Conservation (phyloP, 495 filamentous ascomycete species). For the Neurospora sp. region DNA sequence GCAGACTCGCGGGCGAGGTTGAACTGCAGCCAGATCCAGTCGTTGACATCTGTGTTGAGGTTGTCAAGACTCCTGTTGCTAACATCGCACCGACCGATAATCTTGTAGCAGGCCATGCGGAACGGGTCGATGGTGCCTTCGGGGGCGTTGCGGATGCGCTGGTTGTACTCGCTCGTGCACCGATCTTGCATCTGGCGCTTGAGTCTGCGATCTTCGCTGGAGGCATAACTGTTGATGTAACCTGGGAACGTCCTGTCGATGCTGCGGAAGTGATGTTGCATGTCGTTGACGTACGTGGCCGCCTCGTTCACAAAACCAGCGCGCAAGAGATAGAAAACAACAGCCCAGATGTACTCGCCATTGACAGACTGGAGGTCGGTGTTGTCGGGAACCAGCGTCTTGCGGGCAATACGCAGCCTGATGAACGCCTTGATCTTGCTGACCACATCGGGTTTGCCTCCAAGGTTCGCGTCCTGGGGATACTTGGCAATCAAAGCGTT, state of each 20-base stretch:
- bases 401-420: slow-evolving; percentile 60
- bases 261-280: slow-evolving; percentile 68
- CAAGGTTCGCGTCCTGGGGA: slow-evolving; percentile 79
- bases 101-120: slow-evolving; percentile 94
- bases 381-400: slow-evolving; percentile 70
- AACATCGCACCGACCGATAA: slow-evolving; percentile 90
- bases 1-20: slow-evolving; percentile 81
- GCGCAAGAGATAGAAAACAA: slow-evolving; percentile 87
- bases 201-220: slow-evolving; percentile 61
- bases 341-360: slow-evolving; percentile 84
- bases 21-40: slow-evolving; percentile 97
- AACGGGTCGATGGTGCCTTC: slow-evolving; percentile 89
- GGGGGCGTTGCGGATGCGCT: slow-evolving; percentile 69
- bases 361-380: slow-evolving; percentile 60
- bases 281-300: slow-evolving; percentile 70
- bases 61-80: slow-evolving; percentile 67
- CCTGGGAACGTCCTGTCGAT: slow-evolving; percentile 82
- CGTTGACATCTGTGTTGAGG: slow-evolving; percentile 71
- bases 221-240: slow-evolving; percentile 75
- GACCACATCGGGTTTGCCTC: slow-evolving; percentile 74
- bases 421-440: slow-evolving; percentile 92
- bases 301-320: slow-evolving; percentile 77
- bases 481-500: slow-evolving; percentile 68
- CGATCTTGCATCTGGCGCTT: slow-evolving; percentile 68
- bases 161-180: slow-evolving; percentile 82